Evolutionary conservation across 2,329 filamentous ascomycete genomes (phyloP).

Genomic region (Coniella vitis): DNA sequence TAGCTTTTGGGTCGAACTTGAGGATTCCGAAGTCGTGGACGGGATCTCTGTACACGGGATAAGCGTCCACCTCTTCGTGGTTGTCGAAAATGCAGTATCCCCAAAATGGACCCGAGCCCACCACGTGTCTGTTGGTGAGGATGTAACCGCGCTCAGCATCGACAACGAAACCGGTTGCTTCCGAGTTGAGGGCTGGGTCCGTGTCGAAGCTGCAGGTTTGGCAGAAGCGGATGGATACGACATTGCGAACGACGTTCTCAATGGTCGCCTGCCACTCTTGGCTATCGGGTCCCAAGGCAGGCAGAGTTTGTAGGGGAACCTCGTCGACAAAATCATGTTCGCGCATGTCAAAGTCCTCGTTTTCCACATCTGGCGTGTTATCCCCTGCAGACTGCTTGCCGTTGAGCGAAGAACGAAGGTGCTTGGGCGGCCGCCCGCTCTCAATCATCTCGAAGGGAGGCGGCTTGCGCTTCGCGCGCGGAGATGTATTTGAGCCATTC

Average conservation of each 20-base stretch:
- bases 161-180: conserved; percentile 96
- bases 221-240: conserved; percentile 98
- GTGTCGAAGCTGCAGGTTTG: conserved; percentile 98
- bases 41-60: conserved; percentile 94
- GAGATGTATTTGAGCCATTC: conserved; percentile 19
- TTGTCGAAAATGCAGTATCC: conserved; percentile 98
- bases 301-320: conserved; percentile 13
- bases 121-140: conserved; percentile 85
- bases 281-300: conserved; percentile 49
- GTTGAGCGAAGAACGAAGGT: conserved; percentile 19
- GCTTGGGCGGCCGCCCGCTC: conserved; percentile 20
- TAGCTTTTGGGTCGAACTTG: conserved; percentile 88
- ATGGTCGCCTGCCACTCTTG: conserved; percentile 95
- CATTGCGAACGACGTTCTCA: conserved; percentile 86
- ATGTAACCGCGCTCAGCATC: conserved; percentile 89
- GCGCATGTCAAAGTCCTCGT: conserved; percentile 15
- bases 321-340: conserved; percentile 14
- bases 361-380: conserved; percentile 19
- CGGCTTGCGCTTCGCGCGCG: conserved; percentile 23
- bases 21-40: conserved; percentile 98
- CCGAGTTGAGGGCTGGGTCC: conserved; percentile 86
- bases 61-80: conserved; percentile 92
- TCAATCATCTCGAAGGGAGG: conserved; percentile 16
- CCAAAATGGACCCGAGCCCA: conserved; percentile 93
- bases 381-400: conserved; percentile 19